phyloP scores from a whole-genome alignment of 805 yeast species.

The Hanseniaspora occidentalis region DNA sequence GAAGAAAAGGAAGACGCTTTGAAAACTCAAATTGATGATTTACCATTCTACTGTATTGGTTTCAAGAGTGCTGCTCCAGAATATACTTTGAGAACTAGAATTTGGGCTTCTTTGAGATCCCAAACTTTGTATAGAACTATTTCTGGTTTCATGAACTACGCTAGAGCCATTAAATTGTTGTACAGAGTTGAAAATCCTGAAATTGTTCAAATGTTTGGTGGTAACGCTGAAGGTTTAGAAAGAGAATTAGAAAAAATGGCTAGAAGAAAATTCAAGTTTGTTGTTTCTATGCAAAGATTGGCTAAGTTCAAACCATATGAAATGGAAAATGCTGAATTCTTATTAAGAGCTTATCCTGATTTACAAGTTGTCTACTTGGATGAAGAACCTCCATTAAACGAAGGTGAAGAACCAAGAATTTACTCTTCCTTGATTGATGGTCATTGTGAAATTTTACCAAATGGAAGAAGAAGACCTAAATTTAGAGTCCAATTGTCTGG shows the following conservation, averaged over 20 bases:
- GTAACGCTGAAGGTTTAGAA: conserved; percentile 93
- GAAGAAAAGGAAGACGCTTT: conserved; percentile 51
- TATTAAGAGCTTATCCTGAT: conserved; percentile 75
- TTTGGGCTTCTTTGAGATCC: conserved; percentile 96
- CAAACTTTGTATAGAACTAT: conserved; percentile 96
- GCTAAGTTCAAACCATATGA: conserved; percentile 62
- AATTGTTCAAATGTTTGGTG: conserved; percentile 95
- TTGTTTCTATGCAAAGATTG: conserved; percentile 81
- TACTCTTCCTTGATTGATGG: conserved; percentile 75
- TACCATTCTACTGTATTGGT: conserved; percentile 93
- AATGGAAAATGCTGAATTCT: conserved; percentile 66
- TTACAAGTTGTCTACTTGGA: conserved; percentile 87
- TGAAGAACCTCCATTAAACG: conserved; percentile 71
- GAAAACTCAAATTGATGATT: conserved; percentile 77
- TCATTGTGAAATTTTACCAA: conserved; percentile 57
- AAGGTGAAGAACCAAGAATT: conserved; percentile 58
- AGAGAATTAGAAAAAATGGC: conserved; percentile 89
- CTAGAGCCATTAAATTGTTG: conserved; percentile 86
- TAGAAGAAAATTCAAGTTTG: conserved; percentile 65
- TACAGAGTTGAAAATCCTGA: conserved; percentile 94
- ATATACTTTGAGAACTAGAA: conserved; percentile 88
- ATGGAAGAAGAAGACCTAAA: conserved; percentile 65
- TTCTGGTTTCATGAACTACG: conserved; percentile 96
- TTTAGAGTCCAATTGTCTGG: conserved; percentile 72
- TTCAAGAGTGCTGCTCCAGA: conserved; percentile 97